Evolutionary conservation across 2,329 filamentous ascomycete genomes (phyloP), one percentile per base, ranked within the genome.

Genomic region (Venturia aucupariae): DNA sequence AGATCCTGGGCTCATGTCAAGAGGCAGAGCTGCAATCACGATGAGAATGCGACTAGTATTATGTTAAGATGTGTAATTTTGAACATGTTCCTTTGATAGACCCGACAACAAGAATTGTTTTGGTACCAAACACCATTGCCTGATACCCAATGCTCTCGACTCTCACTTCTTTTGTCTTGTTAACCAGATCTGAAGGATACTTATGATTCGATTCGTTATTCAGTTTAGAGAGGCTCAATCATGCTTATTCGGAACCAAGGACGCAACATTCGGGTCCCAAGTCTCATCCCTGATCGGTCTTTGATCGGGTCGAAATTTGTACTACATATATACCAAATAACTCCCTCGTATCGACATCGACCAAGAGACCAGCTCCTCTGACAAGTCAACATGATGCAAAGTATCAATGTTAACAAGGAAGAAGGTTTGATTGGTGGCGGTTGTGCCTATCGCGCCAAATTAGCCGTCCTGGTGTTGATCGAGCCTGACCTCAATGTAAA

Each of bases 1-100:
- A 51, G 27, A 51, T 51, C 46, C 46, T 51, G 22, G 13, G 46
- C 46, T 51, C 46, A 51, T 51, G 46, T 51, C 46, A 51, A 51
- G 46, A 51, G 46, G 22, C 46, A 27, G 46, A 27, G 46, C 24
- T 27, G 22, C 46, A 51, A 51, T 51, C 22, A 51, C 22, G 46
- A 51, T 27, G 46, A 51, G 46, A 51, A 24, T 51, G 22, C 4
- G 24, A 27, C 5, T 15, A 13, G 46, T 22, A 51, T 51, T 27
- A 51, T 3, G n/a, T n/a, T n/a, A 27, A 51, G 22, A 51, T 27
- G 46, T 51, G 46, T 51, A 51, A 27, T 27, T 27, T 27, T 51
- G 22, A 51, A 27, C 44, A 13, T 10, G 44, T 48, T 48, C n/a
- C n/a, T n/a, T 15, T 51, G 22, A 27, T 27, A 51, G 44, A n/a